A percentile compares a stretch with the other conserved stretches of the same genome.
phyloP scores from a whole-genome alignment of 768 basidiomycete species.

The Pulveroboletus sp. region DNA sequence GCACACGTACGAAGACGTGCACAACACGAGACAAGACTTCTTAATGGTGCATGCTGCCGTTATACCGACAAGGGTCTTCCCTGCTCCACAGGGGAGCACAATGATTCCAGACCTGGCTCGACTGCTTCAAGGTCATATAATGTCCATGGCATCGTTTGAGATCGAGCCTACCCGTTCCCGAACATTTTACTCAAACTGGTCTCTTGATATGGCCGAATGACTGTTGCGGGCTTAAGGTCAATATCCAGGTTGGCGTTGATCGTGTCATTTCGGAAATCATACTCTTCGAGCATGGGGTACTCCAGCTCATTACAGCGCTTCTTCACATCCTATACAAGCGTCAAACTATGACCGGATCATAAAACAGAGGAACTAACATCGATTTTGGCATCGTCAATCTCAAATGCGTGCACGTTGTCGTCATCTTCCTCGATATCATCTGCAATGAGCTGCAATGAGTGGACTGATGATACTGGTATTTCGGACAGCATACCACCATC shows the following conservation, averaged over 20 bases:
- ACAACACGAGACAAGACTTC: constrained; percentile 95
- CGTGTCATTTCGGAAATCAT: constrained; percentile 97
- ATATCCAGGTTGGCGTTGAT: constrained; percentile 96
- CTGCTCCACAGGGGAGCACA: constrained; percentile 96
- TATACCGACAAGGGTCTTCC: constrained; percentile 98
- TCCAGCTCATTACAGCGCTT: constrained; percentile 95
- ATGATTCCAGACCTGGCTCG: constrained; percentile 98
- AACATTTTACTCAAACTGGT: constrained; percentile 99
- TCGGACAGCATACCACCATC: constrained; percentile 60
- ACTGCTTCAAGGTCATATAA: constrained; percentile 36
- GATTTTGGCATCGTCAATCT: constrained; percentile 91
- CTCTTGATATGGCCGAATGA: constrained; percentile 97
- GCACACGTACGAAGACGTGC: constrained; percentile 85
- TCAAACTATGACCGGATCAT: constrained; percentile 4
- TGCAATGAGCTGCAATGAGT: constrained; percentile 27
- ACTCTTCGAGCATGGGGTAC: constrained; percentile 98
- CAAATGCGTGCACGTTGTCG: constrained; percentile 94
- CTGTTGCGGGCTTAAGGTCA: constrained; percentile 95
- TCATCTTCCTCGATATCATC: constrained; percentile 98
- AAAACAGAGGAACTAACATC: constrained; percentile 52
- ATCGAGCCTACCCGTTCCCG: constrained; percentile 77
- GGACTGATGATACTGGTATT: neutral
- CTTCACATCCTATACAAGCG: constrained; percentile 72
- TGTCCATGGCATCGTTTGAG: neutral
- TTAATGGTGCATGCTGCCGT: constrained; percentile 99